Percentiles rank a stretch among this genome's conserved stretches.
Conservation (phyloP, 2,329 filamentous ascomycete species). For the Alternaria brassicicola region DNA sequence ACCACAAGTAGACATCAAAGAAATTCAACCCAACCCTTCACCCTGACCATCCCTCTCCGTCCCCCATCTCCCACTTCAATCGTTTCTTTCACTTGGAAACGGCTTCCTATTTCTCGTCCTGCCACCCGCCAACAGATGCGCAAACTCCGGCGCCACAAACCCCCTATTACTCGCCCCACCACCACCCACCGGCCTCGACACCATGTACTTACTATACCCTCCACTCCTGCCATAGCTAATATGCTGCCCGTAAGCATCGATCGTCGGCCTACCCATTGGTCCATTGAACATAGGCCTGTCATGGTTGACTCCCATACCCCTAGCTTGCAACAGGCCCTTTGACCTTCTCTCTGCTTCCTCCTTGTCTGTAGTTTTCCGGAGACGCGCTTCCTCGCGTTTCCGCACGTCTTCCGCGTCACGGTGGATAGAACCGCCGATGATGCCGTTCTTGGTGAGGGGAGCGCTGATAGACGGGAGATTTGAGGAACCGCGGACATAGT, state of each 20-base stretch:
- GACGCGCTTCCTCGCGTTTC: slow-evolving; percentile 7
- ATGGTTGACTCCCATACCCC: slow-evolving; percentile 1
- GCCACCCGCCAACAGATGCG: background rate
- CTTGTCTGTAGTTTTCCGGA: background rate
- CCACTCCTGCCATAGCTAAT: background rate
- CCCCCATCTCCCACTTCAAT: background rate
- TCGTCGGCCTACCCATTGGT: background rate
- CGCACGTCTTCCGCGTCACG: background rate
- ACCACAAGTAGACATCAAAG: background rate
- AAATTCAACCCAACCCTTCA: background rate
- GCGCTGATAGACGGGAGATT: background rate
- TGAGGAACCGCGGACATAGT: background rate
- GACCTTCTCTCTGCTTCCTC: background rate
- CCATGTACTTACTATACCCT: background rate
- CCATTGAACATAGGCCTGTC: slow-evolving; percentile 32
- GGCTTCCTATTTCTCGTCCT: slow-evolving; percentile 13
- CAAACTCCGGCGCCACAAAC: slow-evolving; percentile 5
- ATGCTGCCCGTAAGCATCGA: slow-evolving; percentile 2
- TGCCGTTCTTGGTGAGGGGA: background rate
- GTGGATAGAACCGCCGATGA: background rate
- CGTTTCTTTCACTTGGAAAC: background rate
- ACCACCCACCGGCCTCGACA: background rate
- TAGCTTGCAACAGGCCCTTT: background rate
- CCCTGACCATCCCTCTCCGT: background rate
- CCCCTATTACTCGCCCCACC: background rate